Base-by-base conservation (phyloP, 305 asterid genomes). In the Plantago rigida region DNA sequence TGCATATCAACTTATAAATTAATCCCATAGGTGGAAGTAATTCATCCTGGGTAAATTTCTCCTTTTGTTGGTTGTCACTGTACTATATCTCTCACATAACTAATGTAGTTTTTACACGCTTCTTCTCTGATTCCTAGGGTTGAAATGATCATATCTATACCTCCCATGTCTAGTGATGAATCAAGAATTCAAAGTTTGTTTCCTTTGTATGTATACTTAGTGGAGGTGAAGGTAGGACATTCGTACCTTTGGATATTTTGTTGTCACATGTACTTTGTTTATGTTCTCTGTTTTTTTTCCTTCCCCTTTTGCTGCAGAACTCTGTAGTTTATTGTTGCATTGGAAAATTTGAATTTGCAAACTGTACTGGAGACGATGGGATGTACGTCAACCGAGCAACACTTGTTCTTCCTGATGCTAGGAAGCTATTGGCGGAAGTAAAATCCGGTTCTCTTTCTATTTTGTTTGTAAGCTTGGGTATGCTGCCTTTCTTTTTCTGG, bases 381-480 rank as follows among this genome's bases (percentile, higher is more conserved):
- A 71, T 46, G 76, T 76, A 66, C 69, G 83, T 57, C 56, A 77
- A 80, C 64, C 85, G 74, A 72, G 95, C 90, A 36, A 84, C 65
- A 67, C 87, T 89, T 69, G 61, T 87, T 66, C 90, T 89, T 66
- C 97, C 99, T 65, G 96, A 90, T 78, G 77, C 87, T 61, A 81
- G 75, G 78, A 89, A 87, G 73, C 75, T 93, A 56, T 82, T 90
- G 31, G 73, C 82, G 56, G 94, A 87, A 75, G 81, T 82, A 69
- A 85, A 75, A 72, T 79, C 85, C 34, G 93, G 87, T 36, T 76
- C 97, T 73, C 89, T 87, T 77, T 79, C 84, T 52, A 80, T 93
- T 64, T 77, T 90, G 82, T 87, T 93, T 70, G 72, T 93, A 49
- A 89, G 95, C 75, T 75, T 84, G 56, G 94, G 99, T 93, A 84